Evolutionary conservation across 2,329 filamentous ascomycete species (phyloP).

Genomic region (Arthrocladium fulminans): DNA sequence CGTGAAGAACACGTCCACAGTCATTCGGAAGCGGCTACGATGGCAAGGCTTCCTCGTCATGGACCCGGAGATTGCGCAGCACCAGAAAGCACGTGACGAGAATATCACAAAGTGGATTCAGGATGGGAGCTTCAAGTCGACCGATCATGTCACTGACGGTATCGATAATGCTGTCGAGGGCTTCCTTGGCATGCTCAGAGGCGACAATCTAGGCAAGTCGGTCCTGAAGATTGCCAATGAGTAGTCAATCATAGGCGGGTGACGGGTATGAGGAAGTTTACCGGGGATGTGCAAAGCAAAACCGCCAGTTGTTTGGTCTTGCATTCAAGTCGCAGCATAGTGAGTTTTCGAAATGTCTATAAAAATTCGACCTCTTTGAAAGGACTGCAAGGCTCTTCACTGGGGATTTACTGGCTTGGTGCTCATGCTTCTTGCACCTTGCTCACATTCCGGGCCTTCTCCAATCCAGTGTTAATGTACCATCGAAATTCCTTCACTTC

Average conservation of each 20-base stretch:
- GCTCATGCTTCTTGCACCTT: too few relatives aligned
- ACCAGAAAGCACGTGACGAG: slow-evolving; percentile 58
- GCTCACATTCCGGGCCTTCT: too few relatives aligned
- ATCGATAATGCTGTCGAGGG: slow-evolving; percentile 63
- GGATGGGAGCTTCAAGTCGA: slow-evolving; percentile 60
- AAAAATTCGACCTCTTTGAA: too few relatives aligned
- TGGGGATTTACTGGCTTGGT: too few relatives aligned
- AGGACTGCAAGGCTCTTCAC: too few relatives aligned
- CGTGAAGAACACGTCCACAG: slow-evolving; percentile 50
- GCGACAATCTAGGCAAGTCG: slow-evolving; percentile 72
- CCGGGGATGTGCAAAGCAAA: too few relatives aligned
- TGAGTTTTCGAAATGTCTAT: too few relatives aligned
- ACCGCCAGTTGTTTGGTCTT: too few relatives aligned
- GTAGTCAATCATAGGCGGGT: slow-evolving; percentile 2
- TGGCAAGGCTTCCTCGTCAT: slow-evolving; percentile 62
- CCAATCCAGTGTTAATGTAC: too few relatives aligned
- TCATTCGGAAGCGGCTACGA: slow-evolving; percentile 53
- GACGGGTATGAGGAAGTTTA: too few relatives aligned
- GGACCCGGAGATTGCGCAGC: slow-evolving; percentile 52
- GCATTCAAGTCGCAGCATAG: too few relatives aligned
- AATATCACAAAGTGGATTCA: slow-evolving; percentile 61
- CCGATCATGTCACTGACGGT: slow-evolving; percentile 55
- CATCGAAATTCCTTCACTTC: too few relatives aligned
- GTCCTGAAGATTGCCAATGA: slow-evolving; percentile 49
- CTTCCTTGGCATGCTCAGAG: slow-evolving; percentile 60